phyloP scores from a whole-genome alignment of 1,284 basidiomycete genomes.

The Cryptococcus neoformans region DNA sequence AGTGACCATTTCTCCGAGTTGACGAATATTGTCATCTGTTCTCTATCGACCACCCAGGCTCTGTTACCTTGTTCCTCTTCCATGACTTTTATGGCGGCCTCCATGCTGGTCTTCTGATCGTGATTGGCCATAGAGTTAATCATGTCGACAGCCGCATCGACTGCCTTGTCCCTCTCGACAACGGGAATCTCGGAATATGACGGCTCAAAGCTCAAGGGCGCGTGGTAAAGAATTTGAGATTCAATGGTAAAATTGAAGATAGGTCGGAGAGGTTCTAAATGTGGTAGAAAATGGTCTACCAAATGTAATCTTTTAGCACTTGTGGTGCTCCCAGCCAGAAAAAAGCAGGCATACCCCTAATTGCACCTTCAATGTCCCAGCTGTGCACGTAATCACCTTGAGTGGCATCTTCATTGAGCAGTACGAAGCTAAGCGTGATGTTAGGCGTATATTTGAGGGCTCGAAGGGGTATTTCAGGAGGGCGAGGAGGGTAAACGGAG shows the following conservation, averaged over 20 bases:
- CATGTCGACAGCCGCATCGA: background rate
- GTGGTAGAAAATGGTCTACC: constrained; percentile 66
- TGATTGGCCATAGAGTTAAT: too few relatives aligned
- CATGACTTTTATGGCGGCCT: constrained; percentile 8
- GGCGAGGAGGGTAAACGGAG: constrained; percentile 34
- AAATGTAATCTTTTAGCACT: background rate
- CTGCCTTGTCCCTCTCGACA: background rate
- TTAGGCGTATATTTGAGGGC: constrained; percentile 63
- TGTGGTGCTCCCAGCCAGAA: background rate
- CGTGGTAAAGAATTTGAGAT: constrained; percentile 89
- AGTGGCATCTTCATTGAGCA: constrained; percentile 81
- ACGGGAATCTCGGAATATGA: constrained; percentile 18
- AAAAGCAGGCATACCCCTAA: constrained; percentile 57
- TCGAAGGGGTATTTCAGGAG: constrained; percentile 36
- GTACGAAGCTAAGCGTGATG: constrained; percentile 56
- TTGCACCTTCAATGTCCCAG: constrained; percentile 69
- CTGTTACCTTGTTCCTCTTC: constrained; percentile 29
- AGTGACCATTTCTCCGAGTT: constrained; percentile 96
- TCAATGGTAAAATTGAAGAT: constrained; percentile 91
- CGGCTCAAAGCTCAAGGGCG: constrained; percentile 79
- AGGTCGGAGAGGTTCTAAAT: constrained; percentile 59
- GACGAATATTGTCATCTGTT: constrained; percentile 84
- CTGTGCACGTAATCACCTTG: constrained; percentile 59
- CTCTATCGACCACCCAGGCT: constrained; percentile 63
- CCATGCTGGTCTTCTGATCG: background rate